Base-by-base conservation (phyloP, 306 rosid genomes). In the Pyrus betulifolia region DNA sequence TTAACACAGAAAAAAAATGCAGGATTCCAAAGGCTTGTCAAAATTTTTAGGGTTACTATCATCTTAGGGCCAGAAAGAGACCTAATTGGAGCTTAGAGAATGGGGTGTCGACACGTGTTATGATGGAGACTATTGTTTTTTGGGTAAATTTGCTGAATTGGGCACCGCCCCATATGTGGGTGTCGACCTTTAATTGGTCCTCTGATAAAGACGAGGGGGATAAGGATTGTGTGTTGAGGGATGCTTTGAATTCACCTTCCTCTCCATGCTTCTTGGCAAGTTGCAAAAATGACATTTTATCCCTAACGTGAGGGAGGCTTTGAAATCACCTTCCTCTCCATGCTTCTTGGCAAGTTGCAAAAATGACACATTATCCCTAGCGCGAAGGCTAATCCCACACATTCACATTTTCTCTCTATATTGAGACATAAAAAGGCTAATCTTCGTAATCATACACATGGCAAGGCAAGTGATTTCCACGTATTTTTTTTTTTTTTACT, bases 51-150 rank as follows among this genome's bases (percentile, higher is more conserved):
- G 21, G 55, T 51, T 51, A 51, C 2, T 17, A 17, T 42, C 45
- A 42, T 42, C 45, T 12, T 42, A 42, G 45, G 45, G 55, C 18
- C 21, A 5, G 55, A 49, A 15, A 49, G 8, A 49, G 21, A 69
- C 82, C 82, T 22, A 35, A 80, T 83, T 52, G n/a, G 70, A 84
- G 85, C 81, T 67, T 71, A 19, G 69, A 78, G 51, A 60, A 35
- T 81, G 83, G 88, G 91, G 93, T 74, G 62, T 42, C 78, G 86
- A 76, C 93, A 85, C 82, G 85, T 88, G 83, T 83, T 66, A 14
- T 42, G 68, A 35, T 63, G 71, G 70, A 74, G 64, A 12, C 19
- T 44, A 17, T 64, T 52, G 25, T 61, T 70, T 4, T 23, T 38
- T 38, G 18, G 5, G 45, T 31, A 6, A 21, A 8, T 4, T 1